These are phyloP conservation scores for Bipolaris sorokiniana DNA, from an alignment of 2,329 filamentous ascomycete species.

Conservation along the genomic window DNA sequence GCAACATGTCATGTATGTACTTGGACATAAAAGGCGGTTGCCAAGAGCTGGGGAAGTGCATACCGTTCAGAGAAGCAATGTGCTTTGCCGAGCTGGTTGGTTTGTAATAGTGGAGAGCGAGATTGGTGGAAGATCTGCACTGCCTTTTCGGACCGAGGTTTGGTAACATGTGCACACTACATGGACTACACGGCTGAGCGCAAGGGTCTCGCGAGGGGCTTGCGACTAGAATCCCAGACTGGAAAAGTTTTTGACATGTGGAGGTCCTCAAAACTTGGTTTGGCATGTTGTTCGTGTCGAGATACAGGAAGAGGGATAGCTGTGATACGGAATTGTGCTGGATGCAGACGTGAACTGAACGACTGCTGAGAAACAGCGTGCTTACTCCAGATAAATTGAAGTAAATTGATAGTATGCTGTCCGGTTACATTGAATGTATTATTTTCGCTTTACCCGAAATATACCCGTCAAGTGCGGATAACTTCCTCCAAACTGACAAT, in stretches of 20 bases:
- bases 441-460: too few relatives aligned
- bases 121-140: constrained; percentile 16
- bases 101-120: neutral
- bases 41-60: neutral
- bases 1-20: too few relatives aligned
- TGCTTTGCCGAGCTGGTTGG: neutral
- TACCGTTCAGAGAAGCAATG: too few relatives aligned
- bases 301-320: neutral
- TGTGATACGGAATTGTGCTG: neutral
- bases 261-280: neutral
- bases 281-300: neutral
- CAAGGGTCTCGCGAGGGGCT: neutral
- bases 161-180: neutral
- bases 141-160: constrained; percentile 5
- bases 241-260: neutral
- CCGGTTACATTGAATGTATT: neutral
- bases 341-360: neutral
- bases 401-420: neutral
- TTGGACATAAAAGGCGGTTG: neutral
- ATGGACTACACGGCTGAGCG: neutral
- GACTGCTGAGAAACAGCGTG: neutral
- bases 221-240: neutral
- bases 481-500: neutral
- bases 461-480: neutral
- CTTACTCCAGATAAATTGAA: neutral